These are phyloP conservation scores for Botryotinia narcissicola DNA, from an alignment of 2,329 filamentous ascomycete genomes.

Conservation along the genomic window DNA sequence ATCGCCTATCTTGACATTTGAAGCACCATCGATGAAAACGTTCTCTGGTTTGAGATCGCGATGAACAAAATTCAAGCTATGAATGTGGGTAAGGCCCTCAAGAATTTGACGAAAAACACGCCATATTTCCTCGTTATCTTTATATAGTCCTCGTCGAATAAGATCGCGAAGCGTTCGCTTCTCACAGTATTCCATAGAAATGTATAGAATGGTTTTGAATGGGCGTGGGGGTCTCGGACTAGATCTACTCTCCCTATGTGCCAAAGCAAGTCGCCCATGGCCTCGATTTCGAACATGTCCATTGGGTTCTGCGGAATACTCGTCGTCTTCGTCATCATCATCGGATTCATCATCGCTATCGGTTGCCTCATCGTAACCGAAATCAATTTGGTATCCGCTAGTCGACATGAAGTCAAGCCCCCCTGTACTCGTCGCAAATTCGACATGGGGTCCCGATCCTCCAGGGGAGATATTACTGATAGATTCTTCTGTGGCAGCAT, in stretches of 20 bases:
- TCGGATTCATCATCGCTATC: constrained; percentile 43
- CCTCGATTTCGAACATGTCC: constrained; percentile 37
- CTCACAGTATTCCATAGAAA: constrained; percentile 99
- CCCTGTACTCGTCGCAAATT: constrained; percentile 57
- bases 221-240: constrained; percentile 46
- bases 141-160: constrained; percentile 71
- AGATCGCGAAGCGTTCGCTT: constrained; percentile 82
- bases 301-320: constrained; percentile 42
- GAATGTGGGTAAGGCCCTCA: constrained; percentile 86
- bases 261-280: constrained; percentile 27
- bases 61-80: constrained; percentile 88
- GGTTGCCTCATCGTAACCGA: constrained; percentile 56
- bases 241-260: constrained; percentile 34
- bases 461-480: constrained; percentile 33
- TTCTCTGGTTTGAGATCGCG: constrained; percentile 97
- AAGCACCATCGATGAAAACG: constrained; percentile 87
- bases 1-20: constrained; percentile 93
- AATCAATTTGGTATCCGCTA: constrained; percentile 74
- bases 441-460: constrained; percentile 30
- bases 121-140: constrained; percentile 79
- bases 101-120: constrained; percentile 86
- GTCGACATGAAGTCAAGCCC: constrained; percentile 94
- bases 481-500: constrained; percentile 38
- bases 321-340: constrained; percentile 38
- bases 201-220: constrained; percentile 78